Percentiles rank a stretch among this genome's conserved stretches.
Conservation (phyloP, 495 filamentous ascomycete genomes). For the Penicillium daleae region DNA sequence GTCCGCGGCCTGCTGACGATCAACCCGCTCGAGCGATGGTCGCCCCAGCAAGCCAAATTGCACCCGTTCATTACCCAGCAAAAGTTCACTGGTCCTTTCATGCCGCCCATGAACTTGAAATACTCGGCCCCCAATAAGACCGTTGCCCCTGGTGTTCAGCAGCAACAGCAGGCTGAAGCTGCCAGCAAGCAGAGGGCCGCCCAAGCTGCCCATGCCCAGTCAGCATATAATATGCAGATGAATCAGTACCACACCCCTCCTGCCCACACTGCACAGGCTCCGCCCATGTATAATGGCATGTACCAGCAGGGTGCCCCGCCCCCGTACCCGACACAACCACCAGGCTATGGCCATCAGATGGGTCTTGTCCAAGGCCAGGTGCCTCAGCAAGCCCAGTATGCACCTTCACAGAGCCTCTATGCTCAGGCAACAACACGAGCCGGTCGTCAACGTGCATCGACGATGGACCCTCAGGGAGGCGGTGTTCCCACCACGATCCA, state of each 20-base stretch:
- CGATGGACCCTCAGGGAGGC: constrained; percentile 89
- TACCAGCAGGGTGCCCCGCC: constrained; percentile 81
- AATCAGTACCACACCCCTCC: constrained; percentile 54
- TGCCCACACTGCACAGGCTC: constrained; percentile 53
- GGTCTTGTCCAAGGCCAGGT: constrained; percentile 71
- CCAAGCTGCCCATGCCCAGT: constrained; percentile 63
- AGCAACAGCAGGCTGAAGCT: constrained; percentile 93
- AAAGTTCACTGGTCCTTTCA: constrained; percentile 93
- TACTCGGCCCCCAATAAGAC: constrained; percentile 80
- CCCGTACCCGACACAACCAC: constrained; percentile 74
- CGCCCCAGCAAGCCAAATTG: constrained; percentile 94
- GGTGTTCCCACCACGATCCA: constrained; percentile 93
- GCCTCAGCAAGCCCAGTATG: constrained; percentile 66
- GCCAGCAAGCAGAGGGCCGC: constrained; percentile 82
- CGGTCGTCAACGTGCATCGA: constrained; percentile 88
- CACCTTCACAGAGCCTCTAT: constrained; percentile 74
- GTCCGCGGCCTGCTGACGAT: constrained; percentile 94
- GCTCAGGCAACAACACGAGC: constrained; percentile 82
- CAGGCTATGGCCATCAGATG: constrained; percentile 75
- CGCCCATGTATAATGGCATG: constrained; percentile 80
- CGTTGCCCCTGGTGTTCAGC: constrained; percentile 93
- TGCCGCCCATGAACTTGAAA: constrained; percentile 97
- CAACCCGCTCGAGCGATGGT: constrained; percentile 97
- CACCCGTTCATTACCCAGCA: constrained; percentile 99
- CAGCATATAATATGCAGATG: constrained; percentile 62